A percentile compares a stretch with the other conserved stretches of the same genome.
Conservation (phyloP, 2,329 filamentous ascomycete genomes). For the Falciphora oryzae region DNA sequence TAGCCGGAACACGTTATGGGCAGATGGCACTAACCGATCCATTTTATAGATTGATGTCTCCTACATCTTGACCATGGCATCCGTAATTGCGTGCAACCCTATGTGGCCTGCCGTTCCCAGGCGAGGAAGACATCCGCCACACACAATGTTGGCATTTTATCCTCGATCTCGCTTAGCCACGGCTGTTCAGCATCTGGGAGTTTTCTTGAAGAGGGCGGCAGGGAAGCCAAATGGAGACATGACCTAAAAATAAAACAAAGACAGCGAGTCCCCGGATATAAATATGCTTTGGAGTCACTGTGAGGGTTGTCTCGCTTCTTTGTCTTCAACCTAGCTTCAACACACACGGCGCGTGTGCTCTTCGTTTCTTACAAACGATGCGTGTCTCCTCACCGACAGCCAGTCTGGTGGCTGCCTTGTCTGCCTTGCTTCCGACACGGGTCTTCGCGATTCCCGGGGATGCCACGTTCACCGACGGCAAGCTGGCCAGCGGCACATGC, state of each 20-base stretch:
- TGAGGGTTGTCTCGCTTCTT: background rate
- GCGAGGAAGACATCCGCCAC: no score
- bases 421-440: background rate
- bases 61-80: no score
- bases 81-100: no score
- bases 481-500: constrained; percentile 54
- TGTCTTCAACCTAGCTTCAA: no score
- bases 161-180: background rate
- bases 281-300: background rate
- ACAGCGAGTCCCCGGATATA: no score
- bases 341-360: background rate
- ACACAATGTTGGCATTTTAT: background rate
- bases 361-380: background rate
- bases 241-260: no score
- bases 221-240: no score
- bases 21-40: no score
- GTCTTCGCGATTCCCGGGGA: constrained; percentile 23
- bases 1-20: no score
- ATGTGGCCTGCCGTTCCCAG: no score
- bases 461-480: constrained; percentile 50
- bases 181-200: background rate
- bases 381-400: background rate
- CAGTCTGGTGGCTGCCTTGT: background rate
- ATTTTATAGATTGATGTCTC: no score
- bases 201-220: no score